Base-by-base conservation (phyloP, 495 filamentous ascomycete genomes). In the Penicillium odoratum region DNA sequence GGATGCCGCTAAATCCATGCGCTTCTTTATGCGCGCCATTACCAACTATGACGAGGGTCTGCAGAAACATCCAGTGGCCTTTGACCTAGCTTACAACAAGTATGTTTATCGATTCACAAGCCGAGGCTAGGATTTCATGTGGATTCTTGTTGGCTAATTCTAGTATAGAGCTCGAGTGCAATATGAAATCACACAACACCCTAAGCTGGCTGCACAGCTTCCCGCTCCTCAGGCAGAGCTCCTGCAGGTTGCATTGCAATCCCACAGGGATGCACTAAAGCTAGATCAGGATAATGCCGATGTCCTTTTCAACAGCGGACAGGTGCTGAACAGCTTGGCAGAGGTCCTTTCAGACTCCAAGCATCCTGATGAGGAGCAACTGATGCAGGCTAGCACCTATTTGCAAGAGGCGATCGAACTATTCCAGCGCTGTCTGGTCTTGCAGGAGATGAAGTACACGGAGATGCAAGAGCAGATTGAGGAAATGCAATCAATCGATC, bases 61-160 rank as follows among this genome's bases (percentile, higher is more conserved):
- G 16, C 71, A 74, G 45, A 80, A 74, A 56, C 81, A 81, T 65
- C 85, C 85, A 0, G 52, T 58, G 13, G 80, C 78, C 5, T 88
- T 89, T 73, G 87, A 90, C 71, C 65, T 89, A 45, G 85, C 86
- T n/a, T 89, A 89, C 64, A 89, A 90, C 68, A 88, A 85, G 85
- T 87, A 71, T 58, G 79, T 70, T 21, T 21, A 21, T 21, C 21
- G 2, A 1, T 21, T 21, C 21, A 21, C 21, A 21, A 21, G 21
- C 21, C 21, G 21, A 15, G 30, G 5, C 30, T 9, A 33, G 5
- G 30, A 7, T 9, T 38, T 2, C 5, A 71, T 58, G 78, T 70
- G 21, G 21, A 16, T 53, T 30, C 25, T 18, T 10, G 4, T 21
- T 40, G 9, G 30, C 42, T 33, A 47, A 46, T 42, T 47, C 28